Percentiles rank a stretch among this genome's conserved stretches.
phyloP scores from a whole-genome alignment of 106 monocot species.

The Phalaenopsis aphrodite region DNA sequence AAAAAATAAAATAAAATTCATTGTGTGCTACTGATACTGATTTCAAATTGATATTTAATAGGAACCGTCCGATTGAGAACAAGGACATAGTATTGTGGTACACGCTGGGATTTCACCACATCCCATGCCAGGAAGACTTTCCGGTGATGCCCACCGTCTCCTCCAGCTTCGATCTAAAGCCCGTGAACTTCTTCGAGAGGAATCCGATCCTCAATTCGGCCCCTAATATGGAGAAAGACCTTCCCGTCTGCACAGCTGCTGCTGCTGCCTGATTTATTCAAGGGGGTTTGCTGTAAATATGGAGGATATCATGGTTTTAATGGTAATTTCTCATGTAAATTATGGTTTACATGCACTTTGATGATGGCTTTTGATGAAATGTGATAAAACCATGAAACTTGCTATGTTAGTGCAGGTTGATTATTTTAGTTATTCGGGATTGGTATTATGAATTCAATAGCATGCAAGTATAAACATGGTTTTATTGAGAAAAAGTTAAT shows the following conservation, averaged over 20 bases:
- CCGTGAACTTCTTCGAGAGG: slow-evolving; percentile 86
- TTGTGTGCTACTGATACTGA: neutral
- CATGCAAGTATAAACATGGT: too few species aligned
- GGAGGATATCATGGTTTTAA: neutral
- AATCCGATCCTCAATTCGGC: slow-evolving; percentile 56
- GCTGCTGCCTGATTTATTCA: slow-evolving; percentile 10
- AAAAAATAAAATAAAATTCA: neutral
- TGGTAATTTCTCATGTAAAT: neutral
- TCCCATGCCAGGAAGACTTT: slow-evolving; percentile 66
- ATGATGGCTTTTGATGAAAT: too few species aligned
- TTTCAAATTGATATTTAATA: neutral
- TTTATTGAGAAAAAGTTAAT: too few species aligned
- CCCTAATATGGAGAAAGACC: slow-evolving; percentile 48
- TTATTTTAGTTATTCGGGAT: too few species aligned
- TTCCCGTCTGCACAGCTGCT: slow-evolving; percentile 35
- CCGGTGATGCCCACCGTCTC: slow-evolving; percentile 82
- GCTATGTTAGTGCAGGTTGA: too few species aligned
- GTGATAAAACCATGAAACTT: too few species aligned
- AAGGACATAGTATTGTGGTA: slow-evolving; percentile 81
- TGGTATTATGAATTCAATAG: too few species aligned
- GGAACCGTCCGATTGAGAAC: slow-evolving; percentile 57
- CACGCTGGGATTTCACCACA: slow-evolving; percentile 56
- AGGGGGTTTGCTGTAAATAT: neutral
- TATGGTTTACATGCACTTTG: too few species aligned
- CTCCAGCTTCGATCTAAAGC: slow-evolving; percentile 77